Percentiles rank a stretch among this genome's conserved stretches.
Conservation (phyloP, 140 eudicot species). For the Anethum foeniculum region DNA sequence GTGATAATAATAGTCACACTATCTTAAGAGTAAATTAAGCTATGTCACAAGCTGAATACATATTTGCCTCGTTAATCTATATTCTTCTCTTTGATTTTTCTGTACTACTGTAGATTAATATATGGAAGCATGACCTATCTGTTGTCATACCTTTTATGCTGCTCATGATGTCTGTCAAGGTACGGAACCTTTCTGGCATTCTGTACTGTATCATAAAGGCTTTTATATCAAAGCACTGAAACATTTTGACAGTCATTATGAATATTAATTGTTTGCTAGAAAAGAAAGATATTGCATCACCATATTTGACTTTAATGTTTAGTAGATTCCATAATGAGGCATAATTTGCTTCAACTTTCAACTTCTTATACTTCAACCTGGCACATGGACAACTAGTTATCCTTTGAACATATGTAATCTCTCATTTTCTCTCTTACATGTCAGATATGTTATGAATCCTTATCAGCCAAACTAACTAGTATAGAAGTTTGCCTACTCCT, state of each 20-base stretch:
- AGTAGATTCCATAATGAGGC: slow-evolving; percentile 2
- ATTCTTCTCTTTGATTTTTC: not conserved
- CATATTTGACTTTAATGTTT: not conserved
- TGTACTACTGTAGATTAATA: slow-evolving; percentile 22
- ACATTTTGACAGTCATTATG: not conserved
- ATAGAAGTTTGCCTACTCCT: not conserved
- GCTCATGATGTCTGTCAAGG: slow-evolving; percentile 49
- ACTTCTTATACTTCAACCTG: not conserved
- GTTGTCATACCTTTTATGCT: slow-evolving; percentile 28
- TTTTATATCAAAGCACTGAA: not conserved
- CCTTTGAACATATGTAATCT: not conserved
- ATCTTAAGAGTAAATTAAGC: not conserved
- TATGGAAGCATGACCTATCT: slow-evolving; percentile 17
- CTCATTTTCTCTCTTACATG: not conserved
- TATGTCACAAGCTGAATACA: not conserved
- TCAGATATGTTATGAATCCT: not conserved
- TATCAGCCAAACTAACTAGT: not conserved
- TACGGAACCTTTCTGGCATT: slow-evolving; percentile 8
- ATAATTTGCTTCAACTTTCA: not conserved
- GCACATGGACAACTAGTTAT: not conserved
- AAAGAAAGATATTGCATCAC: not conserved
- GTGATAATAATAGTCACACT: not conserved
- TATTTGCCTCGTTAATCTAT: not conserved
- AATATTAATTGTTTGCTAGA: not conserved
- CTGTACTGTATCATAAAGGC: not conserved